These are phyloP conservation scores for Phaeodactylum tricornutum DNA, from an alignment of 108 stramenopile genomes.

Conservation along the genomic window DNA sequence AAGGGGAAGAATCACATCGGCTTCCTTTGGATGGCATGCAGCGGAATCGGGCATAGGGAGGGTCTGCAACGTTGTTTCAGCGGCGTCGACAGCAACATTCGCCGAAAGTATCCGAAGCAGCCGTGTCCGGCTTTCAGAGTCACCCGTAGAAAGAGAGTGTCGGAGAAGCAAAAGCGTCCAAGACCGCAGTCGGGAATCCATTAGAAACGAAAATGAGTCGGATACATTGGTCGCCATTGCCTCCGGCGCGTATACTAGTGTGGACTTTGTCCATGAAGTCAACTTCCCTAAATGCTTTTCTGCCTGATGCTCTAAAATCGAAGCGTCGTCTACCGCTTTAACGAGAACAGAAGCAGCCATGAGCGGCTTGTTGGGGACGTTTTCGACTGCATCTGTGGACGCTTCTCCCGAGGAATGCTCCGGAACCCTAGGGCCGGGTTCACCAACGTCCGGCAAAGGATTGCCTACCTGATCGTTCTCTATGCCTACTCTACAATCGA, in stretches of 20 bases:
- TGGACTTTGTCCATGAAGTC: conserved; percentile 50
- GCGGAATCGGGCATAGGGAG: conserved; percentile 29
- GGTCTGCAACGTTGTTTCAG: conserved; percentile 22
- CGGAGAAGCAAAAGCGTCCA: conserved; percentile 51
- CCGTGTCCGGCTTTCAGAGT: conserved; percentile 28
- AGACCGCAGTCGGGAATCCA: conserved; percentile 38
- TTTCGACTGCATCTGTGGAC: not conserved
- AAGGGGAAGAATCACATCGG: conserved; percentile 45
- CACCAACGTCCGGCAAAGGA: conserved; percentile 28
- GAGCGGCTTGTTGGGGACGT: not conserved
- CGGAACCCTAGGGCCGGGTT: not conserved
- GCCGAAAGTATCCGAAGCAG: conserved; percentile 40
- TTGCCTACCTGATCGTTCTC: conserved; percentile 9
- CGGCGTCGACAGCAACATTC: conserved; percentile 21
- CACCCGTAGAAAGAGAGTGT: conserved; percentile 49
- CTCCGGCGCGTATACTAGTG: conserved; percentile 28
- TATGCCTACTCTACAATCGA: conserved; percentile 29
- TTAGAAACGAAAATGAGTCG: conserved; percentile 34
- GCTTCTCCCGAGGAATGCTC: not conserved
- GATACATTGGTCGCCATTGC: conserved; percentile 32
- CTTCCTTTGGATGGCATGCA: conserved; percentile 21
- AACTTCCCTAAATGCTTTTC: conserved; percentile 20
- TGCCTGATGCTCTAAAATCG: conserved; percentile 21
- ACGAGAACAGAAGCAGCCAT: conserved; percentile 11
- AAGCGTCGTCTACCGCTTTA: conserved; percentile 8